phyloP scores from a whole-genome alignment of 2,329 filamentous ascomycete species.

The Neopestalotiopsis sp. region DNA sequence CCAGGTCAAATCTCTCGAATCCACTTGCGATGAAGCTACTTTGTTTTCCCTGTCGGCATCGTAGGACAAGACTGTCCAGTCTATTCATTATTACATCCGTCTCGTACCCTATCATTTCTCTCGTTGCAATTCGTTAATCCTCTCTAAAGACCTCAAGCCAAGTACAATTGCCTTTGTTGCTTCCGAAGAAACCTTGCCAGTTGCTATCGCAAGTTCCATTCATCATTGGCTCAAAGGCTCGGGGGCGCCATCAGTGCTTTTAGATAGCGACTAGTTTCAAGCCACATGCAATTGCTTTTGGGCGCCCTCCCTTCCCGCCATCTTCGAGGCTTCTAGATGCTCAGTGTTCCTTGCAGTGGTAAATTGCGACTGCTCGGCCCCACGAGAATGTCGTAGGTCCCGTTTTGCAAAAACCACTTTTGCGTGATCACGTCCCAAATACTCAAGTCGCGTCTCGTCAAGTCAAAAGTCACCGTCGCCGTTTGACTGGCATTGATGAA shows the following conservation, averaged over 20 bases:
- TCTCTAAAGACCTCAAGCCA: neutral
- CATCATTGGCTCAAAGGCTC: neutral
- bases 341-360: constrained; percentile 44
- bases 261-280: neutral
- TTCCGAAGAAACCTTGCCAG: neutral
- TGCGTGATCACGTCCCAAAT: constrained; percentile 67
- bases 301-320: neutral
- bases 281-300: neutral
- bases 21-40: no score
- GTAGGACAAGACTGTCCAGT: neutral
- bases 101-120: neutral
- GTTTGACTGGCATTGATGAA: constrained; percentile 50
- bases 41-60: neutral
- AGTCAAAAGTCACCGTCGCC: constrained; percentile 51
- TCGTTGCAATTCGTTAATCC: neutral
- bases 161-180: neutral
- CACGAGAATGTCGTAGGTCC: constrained; percentile 49
- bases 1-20: neutral
- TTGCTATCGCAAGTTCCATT: neutral
- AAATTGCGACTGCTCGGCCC: constrained; percentile 54
- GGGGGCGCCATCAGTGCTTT: neutral
- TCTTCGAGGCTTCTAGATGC: constrained; percentile 31
- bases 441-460: constrained; percentile 69
- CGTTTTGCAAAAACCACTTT: constrained; percentile 61
- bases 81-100: neutral